A percentile compares a stretch with the other conserved stretches of the same genome.
Conservation (phyloP, 768 basidiomycete genomes). For the Leucogyrophana mollusca region DNA sequence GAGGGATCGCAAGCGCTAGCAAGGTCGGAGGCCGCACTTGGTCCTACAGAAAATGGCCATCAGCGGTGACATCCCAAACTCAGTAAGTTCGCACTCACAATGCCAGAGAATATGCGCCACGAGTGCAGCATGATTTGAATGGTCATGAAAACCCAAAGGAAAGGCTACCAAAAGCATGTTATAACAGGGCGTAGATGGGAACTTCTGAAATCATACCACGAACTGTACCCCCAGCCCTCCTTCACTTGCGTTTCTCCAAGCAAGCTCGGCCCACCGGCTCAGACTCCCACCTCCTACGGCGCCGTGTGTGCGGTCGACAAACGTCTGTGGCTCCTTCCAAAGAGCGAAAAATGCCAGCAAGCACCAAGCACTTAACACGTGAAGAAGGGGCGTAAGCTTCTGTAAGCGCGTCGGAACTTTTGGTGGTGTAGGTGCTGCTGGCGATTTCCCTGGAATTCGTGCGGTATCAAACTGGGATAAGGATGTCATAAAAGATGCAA, state of each 20-base stretch:
- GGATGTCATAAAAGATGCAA: conserved; percentile 43
- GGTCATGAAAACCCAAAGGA: conserved; percentile 82
- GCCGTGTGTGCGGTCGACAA: conserved; percentile 36
- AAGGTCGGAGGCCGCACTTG: conserved; percentile 57
- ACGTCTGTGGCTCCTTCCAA: conserved; percentile 58
- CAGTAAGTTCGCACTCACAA: conserved; percentile 43
- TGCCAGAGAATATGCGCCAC: conserved; percentile 64
- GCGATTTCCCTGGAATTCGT: conserved; percentile 25
- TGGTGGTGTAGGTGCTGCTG: conserved; percentile 16
- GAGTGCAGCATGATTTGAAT: conserved; percentile 73
- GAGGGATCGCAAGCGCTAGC: conserved; percentile 57
- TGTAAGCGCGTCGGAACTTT: conserved; percentile 48
- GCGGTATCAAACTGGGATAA: conserved; percentile 23
- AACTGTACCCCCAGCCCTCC: conserved; percentile 50
- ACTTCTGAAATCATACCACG: conserved; percentile 47
- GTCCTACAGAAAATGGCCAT: conserved; percentile 43
- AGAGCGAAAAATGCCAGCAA: conserved; percentile 69
- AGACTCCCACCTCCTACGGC: conserved; percentile 39
- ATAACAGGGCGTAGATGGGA: neutral
- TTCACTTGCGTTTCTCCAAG: conserved; percentile 31
- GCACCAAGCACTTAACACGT: conserved; percentile 61
- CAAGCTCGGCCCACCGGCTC: conserved; percentile 65
- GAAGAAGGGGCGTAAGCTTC: conserved; percentile 64
- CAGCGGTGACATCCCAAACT: neutral
- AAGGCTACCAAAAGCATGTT: conserved; percentile 49